These are phyloP conservation scores for Pseudomicrostroma phylloplanum DNA, from an alignment of 1,284 basidiomycete genomes.

Conservation along the genomic window DNA sequence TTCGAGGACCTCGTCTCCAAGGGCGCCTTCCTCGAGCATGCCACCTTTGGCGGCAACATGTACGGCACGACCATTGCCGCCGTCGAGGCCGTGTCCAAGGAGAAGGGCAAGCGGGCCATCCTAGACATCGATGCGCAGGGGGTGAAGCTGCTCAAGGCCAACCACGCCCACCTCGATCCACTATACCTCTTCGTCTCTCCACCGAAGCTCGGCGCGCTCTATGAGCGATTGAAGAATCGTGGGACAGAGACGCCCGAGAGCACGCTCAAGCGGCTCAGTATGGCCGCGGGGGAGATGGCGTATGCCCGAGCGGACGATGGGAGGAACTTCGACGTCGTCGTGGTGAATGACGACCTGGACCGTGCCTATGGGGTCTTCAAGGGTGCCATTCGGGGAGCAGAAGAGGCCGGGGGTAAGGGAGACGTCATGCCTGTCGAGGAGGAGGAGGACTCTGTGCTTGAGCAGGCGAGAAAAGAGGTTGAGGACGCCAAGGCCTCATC, in stretches of 20 bases:
- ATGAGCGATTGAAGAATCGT: slow-evolving; percentile 64
- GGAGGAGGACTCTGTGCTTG: neutral
- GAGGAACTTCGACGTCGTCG: slow-evolving; percentile 68
- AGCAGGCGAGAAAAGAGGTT: neutral
- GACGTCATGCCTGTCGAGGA: neutral
- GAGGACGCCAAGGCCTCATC: neutral
- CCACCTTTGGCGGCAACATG: slow-evolving; percentile 79
- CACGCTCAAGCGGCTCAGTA: slow-evolving; percentile 69
- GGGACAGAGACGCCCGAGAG: slow-evolving; percentile 78
- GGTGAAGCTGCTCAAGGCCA: slow-evolving; percentile 63
- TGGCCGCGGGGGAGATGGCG: slow-evolving; percentile 74
- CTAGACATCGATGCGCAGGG: slow-evolving; percentile 90
- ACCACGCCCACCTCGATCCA: slow-evolving; percentile 66
- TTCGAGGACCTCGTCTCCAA: slow-evolving; percentile 56
- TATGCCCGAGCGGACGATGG: slow-evolving; percentile 63
- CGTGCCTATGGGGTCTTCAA: slow-evolving; percentile 63
- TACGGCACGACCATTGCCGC: slow-evolving; percentile 81
- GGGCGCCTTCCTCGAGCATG: slow-evolving; percentile 61
- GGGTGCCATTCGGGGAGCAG: slow-evolving; percentile 16
- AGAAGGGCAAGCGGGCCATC: slow-evolving; percentile 62
- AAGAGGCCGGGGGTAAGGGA: neutral
- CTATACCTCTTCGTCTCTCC: slow-evolving; percentile 91
- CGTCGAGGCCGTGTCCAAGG: slow-evolving; percentile 55
- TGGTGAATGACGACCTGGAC: slow-evolving; percentile 88
- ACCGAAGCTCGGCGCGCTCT: slow-evolving; percentile 60